Percentiles rank a stretch among this genome's conserved stretches.
Conservation (phyloP, 2,329 filamentous ascomycete species). For the Penicillium sp. region DNA sequence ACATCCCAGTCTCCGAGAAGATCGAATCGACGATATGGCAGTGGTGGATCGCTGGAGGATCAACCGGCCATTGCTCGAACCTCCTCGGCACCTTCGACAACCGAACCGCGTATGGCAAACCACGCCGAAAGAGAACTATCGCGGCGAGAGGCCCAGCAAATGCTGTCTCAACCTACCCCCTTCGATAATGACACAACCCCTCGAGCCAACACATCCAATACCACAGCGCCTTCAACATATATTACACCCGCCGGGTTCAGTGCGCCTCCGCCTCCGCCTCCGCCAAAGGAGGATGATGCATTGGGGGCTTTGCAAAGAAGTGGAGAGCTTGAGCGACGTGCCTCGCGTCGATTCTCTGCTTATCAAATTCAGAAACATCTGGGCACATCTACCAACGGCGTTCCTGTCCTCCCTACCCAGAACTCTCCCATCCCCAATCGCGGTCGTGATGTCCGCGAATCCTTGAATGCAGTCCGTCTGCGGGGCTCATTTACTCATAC, state of each 20-base stretch:
- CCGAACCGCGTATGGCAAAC: constrained; percentile 30
- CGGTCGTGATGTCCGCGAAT: constrained; percentile 73
- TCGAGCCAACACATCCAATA: constrained; percentile 25
- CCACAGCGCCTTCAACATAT: constrained; percentile 29
- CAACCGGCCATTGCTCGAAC: constrained; percentile 29
- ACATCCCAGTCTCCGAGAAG: constrained; percentile 36
- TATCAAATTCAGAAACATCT: constrained; percentile 97
- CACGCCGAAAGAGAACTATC: constrained; percentile 43
- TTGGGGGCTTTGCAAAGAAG: constrained; percentile 87
- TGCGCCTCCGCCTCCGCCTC: constrained; percentile 75
- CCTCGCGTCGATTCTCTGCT: constrained; percentile 88
- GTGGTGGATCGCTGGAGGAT: constrained; percentile 41
- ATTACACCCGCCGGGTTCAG: constrained; percentile 14
- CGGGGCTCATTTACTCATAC: constrained; percentile 57
- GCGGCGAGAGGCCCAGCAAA: constrained; percentile 40
- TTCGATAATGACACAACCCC: constrained; percentile 56
- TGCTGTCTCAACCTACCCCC: constrained; percentile 63
- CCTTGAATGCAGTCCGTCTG: constrained; percentile 69
- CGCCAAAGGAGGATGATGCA: constrained; percentile 83
- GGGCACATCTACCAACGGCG: constrained; percentile 74
- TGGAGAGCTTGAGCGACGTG: constrained; percentile 86
- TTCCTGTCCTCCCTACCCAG: constrained; percentile 73
- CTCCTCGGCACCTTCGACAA: constrained; percentile 29
- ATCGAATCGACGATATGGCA: constrained; percentile 39
- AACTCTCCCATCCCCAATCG: constrained; percentile 67